Percentiles rank a stretch among this genome's conserved stretches.
phyloP scores from a whole-genome alignment of 2,329 filamentous ascomycete genomes.

The Aspergillus sp. region DNA sequence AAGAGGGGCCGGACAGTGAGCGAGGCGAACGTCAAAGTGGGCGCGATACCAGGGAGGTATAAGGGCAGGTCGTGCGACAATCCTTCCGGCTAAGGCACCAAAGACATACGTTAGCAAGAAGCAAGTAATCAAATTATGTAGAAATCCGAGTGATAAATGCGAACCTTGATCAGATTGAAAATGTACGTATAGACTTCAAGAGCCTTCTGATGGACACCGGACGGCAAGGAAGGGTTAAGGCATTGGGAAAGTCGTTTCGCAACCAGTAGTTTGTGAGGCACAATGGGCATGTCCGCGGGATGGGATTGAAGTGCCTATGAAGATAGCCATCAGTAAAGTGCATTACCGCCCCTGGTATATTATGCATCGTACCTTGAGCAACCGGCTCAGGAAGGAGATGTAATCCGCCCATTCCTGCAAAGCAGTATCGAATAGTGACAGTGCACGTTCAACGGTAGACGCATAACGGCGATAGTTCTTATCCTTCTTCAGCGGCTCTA shows the following conservation, averaged over 20 bases:
- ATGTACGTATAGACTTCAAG: conserved; percentile 91
- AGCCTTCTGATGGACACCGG: conserved; percentile 95
- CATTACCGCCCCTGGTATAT: background rate
- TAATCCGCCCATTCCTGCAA: conserved; percentile 99
- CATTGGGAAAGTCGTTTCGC: conserved; percentile 94
- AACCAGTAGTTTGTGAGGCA: conserved; percentile 80
- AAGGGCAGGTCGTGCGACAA: conserved; percentile 80
- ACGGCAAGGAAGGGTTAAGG: conserved; percentile 87
- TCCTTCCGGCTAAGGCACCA: conserved; percentile 58
- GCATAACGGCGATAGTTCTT: conserved; percentile 85
- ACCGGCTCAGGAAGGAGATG: conserved; percentile 89
- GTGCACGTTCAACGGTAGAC: conserved; percentile 78
- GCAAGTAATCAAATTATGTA: background rate
- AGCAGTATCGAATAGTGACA: conserved; percentile 87
- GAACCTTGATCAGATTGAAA: conserved; percentile 78
- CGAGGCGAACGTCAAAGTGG: conserved; percentile 91
- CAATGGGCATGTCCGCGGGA: conserved; percentile 67
- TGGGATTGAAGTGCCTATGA: conserved; percentile 81
- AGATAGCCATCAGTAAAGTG: conserved; percentile 1
- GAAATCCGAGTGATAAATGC: conserved; percentile 19
- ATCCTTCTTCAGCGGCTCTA: conserved; percentile 55
- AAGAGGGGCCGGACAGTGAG: conserved; percentile 85
- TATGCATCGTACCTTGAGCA: conserved; percentile 70
- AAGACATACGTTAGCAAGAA: conserved; percentile 5
- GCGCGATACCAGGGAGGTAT: conserved; percentile 85